phyloP scores from a whole-genome alignment of 1,284 basidiomycete genomes.

The Rhodotorula sp. region DNA sequence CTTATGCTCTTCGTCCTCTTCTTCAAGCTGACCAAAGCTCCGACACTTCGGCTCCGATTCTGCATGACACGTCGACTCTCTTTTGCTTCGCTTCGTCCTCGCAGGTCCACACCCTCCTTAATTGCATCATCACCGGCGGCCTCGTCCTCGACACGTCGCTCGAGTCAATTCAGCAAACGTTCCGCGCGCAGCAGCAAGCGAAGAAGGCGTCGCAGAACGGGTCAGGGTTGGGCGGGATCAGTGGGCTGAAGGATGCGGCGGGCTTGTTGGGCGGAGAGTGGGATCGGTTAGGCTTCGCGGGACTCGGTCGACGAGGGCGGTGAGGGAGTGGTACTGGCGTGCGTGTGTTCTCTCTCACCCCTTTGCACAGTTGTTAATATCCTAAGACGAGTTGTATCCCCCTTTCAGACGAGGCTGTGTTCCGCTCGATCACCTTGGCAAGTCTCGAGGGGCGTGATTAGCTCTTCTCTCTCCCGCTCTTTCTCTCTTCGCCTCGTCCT shows the following conservation, averaged over 20 bases:
- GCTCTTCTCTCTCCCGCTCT: too few relatives aligned
- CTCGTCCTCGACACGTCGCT: slow-evolving; percentile 85
- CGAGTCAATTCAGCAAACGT: slow-evolving; percentile 43
- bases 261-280: slow-evolving; percentile 3
- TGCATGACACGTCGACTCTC: neutral
- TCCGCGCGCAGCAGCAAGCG: slow-evolving; percentile 34
- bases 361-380: too few relatives aligned
- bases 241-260: slow-evolving; percentile 7
- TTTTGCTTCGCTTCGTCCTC: neutral
- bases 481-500: too few relatives aligned
- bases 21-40: neutral
- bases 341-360: too few relatives aligned
- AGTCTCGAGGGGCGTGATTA: too few relatives aligned
- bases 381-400: too few relatives aligned
- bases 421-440: too few relatives aligned
- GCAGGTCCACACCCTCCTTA: slow-evolving; percentile 88
- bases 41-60: neutral
- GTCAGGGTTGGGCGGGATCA: slow-evolving; percentile 8
- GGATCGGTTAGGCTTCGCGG: slow-evolving; percentile 17
- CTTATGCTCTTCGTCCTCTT: neutral
- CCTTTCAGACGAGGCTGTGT: too few relatives aligned
- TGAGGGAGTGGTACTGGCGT: neutral
- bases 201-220: slow-evolving; percentile 30
- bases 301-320: slow-evolving; percentile 1
- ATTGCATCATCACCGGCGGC: slow-evolving; percentile 94